Evolutionary conservation across 768 basidiomycete species (phyloP).

Genomic region (Hypsizygus marmoreus): DNA sequence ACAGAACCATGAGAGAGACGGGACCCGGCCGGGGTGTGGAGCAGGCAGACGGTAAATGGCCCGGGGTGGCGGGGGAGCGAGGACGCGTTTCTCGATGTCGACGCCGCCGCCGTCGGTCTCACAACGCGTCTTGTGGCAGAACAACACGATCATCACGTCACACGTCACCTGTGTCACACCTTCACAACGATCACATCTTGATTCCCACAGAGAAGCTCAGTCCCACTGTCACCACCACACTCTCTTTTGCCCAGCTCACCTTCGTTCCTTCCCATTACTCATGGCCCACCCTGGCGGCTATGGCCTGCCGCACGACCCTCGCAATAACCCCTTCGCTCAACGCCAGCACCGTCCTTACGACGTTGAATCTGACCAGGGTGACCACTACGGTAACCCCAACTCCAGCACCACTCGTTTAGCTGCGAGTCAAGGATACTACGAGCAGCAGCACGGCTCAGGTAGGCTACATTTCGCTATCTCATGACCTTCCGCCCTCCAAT

Average conservation of each 20-base stretch:
- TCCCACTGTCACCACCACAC: constrained; percentile 7
- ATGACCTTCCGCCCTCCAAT: constrained; percentile 2
- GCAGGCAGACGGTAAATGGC: constrained; percentile 22
- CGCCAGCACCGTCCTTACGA: constrained; percentile 35
- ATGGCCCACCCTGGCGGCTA: constrained; percentile 24
- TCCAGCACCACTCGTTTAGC: constrained; percentile 61
- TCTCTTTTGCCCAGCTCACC: constrained; percentile 17
- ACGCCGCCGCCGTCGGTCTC: constrained; percentile 23
- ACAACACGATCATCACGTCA: constrained; percentile 11
- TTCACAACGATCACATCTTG: constrained; percentile 15
- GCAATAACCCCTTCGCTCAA: constrained; percentile 31
- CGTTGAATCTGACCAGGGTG: constrained; percentile 50
- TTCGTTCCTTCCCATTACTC: constrained; percentile 20
- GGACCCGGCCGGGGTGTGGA: constrained; percentile 30
- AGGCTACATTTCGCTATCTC: constrained; percentile 7
- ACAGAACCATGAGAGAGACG: constrained; percentile 57
- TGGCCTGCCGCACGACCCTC: constrained; percentile 24
- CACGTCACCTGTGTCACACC: constrained; percentile 2
- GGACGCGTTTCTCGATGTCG: constrained; percentile 18
- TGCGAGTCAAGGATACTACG: constrained; percentile 42
- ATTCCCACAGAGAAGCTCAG: constrained; percentile 15
- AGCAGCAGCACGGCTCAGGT: constrained; percentile 33
- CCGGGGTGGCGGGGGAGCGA: constrained; percentile 19
- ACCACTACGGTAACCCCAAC: constrained; percentile 53
- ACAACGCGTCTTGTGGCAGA: no score